phyloP scores from a whole-genome alignment of 345 rosid species.

The Eucalyptus regnans region DNA sequence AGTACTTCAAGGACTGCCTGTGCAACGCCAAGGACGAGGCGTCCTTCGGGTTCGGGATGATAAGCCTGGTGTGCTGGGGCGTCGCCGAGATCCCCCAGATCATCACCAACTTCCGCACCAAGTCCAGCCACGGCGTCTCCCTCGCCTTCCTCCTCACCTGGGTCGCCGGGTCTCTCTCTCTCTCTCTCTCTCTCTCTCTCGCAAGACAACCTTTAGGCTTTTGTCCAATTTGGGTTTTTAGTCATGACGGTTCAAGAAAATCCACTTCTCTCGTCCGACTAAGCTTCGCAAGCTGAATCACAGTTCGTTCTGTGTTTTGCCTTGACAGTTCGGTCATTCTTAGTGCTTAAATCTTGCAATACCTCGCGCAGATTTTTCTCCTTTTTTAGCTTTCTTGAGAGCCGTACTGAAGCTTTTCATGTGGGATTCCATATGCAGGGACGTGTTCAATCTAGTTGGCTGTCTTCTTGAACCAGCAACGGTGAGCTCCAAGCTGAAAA shows the following conservation, averaged over 20 bases:
- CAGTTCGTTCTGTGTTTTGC: neutral
- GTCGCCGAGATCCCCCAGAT: constrained; percentile 95
- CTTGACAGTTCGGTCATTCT: neutral
- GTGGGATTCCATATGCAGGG: constrained; percentile 37
- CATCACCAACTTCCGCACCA: constrained; percentile 79
- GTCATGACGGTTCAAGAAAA: neutral
- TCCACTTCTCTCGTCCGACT: neutral
- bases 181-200: neutral
- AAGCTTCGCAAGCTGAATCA: neutral
- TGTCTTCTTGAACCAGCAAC: constrained; percentile 96
- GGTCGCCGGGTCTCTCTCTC: constrained; percentile 62
- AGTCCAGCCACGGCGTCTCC: constrained; percentile 94
- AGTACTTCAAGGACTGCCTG: constrained; percentile 75
- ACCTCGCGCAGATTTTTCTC: neutral
- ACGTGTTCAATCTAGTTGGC: constrained; percentile 74
- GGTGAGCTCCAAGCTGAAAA: constrained; percentile 35
- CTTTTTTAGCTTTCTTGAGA: neutral
- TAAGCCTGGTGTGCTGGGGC: constrained; percentile 71
- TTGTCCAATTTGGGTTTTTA: neutral
- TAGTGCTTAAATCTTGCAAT: neutral
- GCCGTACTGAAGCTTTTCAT: neutral
- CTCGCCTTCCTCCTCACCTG: constrained; percentile 88
- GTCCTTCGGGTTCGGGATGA: constrained; percentile 60
- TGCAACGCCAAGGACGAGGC: constrained; percentile 65
- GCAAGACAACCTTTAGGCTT: neutral